A percentile compares a stretch with the other conserved stretches of the same genome.
Evolutionary conservation across 2,329 filamentous ascomycete species (phyloP).

Genomic region (Fusarium floridanum): DNA sequence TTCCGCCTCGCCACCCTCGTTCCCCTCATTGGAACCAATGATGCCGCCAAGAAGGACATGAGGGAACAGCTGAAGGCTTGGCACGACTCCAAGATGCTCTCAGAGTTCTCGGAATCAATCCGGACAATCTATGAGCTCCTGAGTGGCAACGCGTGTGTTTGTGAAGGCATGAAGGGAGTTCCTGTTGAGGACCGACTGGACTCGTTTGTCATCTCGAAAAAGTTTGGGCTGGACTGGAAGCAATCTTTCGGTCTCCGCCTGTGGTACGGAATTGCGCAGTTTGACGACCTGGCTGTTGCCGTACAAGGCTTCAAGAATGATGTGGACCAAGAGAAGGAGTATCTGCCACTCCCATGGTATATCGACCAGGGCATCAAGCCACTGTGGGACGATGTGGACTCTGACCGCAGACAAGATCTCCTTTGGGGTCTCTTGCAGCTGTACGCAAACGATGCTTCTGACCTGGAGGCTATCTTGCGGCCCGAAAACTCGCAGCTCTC

Average conservation of each 20-base stretch:
- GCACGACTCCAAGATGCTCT: conserved; percentile 84
- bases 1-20: conserved; percentile 88
- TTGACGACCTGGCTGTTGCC: conserved; percentile 78
- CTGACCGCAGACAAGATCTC: conserved; percentile 76
- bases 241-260: conserved; percentile 92
- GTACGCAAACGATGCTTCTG: conserved; percentile 71
- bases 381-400: conserved; percentile 71
- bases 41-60: conserved; percentile 79
- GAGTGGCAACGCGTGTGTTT: conserved; percentile 87
- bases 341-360: conserved; percentile 80
- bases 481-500: conserved; percentile 83
- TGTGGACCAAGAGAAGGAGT: conserved; percentile 77
- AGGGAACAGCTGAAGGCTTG: conserved; percentile 84
- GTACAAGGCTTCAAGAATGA: conserved; percentile 81
- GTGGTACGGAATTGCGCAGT: conserved; percentile 83
- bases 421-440: conserved; percentile 90
- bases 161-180: conserved; percentile 79
- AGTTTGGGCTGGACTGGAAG: conserved; percentile 91
- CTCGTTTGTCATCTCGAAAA: conserved; percentile 84
- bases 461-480: conserved; percentile 78
- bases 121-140: conserved; percentile 91
- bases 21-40: conserved; percentile 82
- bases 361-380: conserved; percentile 68
- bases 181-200: conserved; percentile 84
- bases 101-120: conserved; percentile 87